Evolutionary conservation across 2,329 filamentous ascomycete species (phyloP), one percentile per base, ranked within the genome.

Genomic region (Penicillium digitatum): DNA sequence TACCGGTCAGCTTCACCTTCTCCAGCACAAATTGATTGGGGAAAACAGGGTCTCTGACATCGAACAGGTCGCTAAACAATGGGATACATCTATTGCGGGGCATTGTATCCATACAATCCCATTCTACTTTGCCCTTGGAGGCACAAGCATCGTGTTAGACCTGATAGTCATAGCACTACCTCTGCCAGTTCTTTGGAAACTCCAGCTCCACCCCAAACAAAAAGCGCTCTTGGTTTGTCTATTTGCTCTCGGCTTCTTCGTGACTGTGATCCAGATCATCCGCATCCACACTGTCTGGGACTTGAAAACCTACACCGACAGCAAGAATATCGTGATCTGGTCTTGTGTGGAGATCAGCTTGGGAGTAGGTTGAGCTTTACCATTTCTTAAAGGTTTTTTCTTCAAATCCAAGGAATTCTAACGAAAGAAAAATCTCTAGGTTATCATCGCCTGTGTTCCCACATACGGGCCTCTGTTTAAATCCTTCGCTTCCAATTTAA

Each of bases 161-260:
- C 7, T 64, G 2, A 34, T 65, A 20, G 66, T 68, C 45, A 66
- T 68, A 43, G 55, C 55, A 9, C 57, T 68, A 3, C 65, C 65
- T 10, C 52, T 68, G 7, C 66, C 65, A 7, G 65, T 68, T 0
- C 56, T 68, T 1, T 60, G 58, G 45, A 57, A 50, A 24, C 54
- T 68, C 1, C 57, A 58, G 35, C 55, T 68, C 4, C 48, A 29
- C 1, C 20, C 24, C 3, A 52, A 50, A 22, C 62, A 67, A 37
- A 67, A 66, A 40, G 54, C 74, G 3, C 71, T 77, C 3, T 68
- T 81, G 0, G 66, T 74, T 0, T 66, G 66, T 5, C 68, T 81
- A 27, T 81, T 81, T 61, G 70, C 72, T 3, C 70, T 82, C 24
- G 80, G 79, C n/a, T 66, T 78, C 48, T 81, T 82, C 67, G 74